Percentiles rank a stretch among this genome's conserved stretches.
Conservation (phyloP, 1,284 basidiomycete genomes). For the Inonotus hispidus region DNA sequence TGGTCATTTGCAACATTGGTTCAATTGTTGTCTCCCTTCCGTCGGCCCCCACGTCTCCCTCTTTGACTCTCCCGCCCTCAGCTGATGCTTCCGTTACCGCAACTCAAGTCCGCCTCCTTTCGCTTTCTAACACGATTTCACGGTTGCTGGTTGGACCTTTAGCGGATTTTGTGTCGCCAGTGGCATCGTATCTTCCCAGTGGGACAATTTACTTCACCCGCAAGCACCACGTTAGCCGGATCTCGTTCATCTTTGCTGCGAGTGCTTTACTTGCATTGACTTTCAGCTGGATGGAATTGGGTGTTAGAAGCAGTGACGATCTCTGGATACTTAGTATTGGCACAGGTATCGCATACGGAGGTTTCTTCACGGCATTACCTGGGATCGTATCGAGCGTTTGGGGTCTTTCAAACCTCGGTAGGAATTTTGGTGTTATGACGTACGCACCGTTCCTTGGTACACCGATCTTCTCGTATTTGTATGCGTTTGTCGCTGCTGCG, state of each 20-base stretch:
- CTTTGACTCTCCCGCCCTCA: slow-evolving; percentile 20
- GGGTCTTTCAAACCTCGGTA: slow-evolving; percentile 60
- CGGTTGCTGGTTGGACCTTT: slow-evolving; percentile 65
- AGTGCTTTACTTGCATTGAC: slow-evolving; percentile 42
- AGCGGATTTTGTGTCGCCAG: slow-evolving; percentile 65
- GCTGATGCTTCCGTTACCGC: slow-evolving; percentile 36
- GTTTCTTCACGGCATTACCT: slow-evolving; percentile 62
- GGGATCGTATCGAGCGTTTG: slow-evolving; percentile 64
- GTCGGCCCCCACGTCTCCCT: slow-evolving; percentile 23
- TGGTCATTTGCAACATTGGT: slow-evolving; percentile 76
- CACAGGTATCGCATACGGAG: slow-evolving; percentile 62
- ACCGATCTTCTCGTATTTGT: slow-evolving; percentile 68
- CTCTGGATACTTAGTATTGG: slow-evolving; percentile 62
- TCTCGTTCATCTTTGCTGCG: slow-evolving; percentile 50
- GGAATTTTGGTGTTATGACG: slow-evolving; percentile 69
- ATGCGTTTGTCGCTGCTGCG: slow-evolving; percentile 56
- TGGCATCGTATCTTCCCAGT: slow-evolving; percentile 35
- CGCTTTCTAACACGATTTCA: slow-evolving; percentile 62
- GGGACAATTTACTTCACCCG: slow-evolving; percentile 36
- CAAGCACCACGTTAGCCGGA: slow-evolving; percentile 53
- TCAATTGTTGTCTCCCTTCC: slow-evolving; percentile 65
- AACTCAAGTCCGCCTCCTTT: slow-evolving; percentile 64
- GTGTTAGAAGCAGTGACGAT: slow-evolving; percentile 40
- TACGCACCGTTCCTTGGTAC: slow-evolving; percentile 72
- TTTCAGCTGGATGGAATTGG: slow-evolving; percentile 49